Evolutionary conservation across 2,329 filamentous ascomycete species (phyloP).

Genomic region (Penicillium sp.): DNA sequence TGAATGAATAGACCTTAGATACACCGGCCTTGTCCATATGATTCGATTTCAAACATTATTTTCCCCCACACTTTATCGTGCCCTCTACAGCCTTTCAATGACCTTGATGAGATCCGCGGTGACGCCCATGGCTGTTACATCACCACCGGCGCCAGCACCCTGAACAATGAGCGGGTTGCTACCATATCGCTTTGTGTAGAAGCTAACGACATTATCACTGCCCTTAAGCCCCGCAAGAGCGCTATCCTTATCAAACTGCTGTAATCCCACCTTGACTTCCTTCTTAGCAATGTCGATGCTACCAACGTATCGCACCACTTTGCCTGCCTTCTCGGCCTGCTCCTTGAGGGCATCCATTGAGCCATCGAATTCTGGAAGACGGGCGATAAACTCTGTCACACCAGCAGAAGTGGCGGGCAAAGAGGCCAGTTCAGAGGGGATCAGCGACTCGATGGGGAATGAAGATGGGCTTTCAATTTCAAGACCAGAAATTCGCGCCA

Average conservation of each 20-base stretch:
- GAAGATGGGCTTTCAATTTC: slow-evolving; percentile 76
- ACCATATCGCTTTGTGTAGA: slow-evolving; percentile 94
- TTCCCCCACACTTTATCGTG: not conserved
- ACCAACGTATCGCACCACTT: slow-evolving; percentile 91
- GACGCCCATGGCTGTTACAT: slow-evolving; percentile 97
- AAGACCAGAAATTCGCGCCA: slow-evolving; percentile 80
- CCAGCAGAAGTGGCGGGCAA: slow-evolving; percentile 52
- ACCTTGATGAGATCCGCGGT: slow-evolving; percentile 92
- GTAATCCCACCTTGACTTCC: slow-evolving; percentile 83
- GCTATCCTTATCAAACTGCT: slow-evolving; percentile 82
- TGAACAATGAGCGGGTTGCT: slow-evolving; percentile 89
- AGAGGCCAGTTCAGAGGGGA: slow-evolving; percentile 79
- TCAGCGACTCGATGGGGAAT: slow-evolving; percentile 91
- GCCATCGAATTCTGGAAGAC: slow-evolving; percentile 76
- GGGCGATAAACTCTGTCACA: slow-evolving; percentile 80
- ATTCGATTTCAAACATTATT: not conserved
- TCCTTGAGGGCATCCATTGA: slow-evolving; percentile 85
- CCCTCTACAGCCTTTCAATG: slow-evolving; percentile 58
- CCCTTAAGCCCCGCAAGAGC: slow-evolving; percentile 93
- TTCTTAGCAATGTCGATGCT: slow-evolving; percentile 81
- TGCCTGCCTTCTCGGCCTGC: slow-evolving; percentile 80
- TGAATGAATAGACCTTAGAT: not conserved
- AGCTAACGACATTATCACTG: slow-evolving; percentile 98
- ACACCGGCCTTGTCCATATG: not conserved
- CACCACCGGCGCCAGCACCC: slow-evolving; percentile 87